phyloP scores from a whole-genome alignment of 129 eudicot genomes.

The Sambucus nigra region DNA sequence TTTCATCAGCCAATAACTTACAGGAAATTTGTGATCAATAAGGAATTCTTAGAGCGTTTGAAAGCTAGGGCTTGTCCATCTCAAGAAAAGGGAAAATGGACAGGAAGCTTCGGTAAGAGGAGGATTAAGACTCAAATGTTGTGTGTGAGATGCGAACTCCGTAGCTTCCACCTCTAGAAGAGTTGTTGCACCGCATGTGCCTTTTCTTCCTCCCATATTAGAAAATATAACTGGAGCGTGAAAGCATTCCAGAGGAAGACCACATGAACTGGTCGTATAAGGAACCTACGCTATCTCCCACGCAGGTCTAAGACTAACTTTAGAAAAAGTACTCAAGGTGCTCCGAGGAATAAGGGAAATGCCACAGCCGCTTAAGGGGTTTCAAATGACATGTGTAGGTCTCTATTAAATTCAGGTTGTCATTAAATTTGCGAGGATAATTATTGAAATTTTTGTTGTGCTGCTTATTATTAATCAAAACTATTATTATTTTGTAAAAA shows the following conservation, averaged over 20 bases:
- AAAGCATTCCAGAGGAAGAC: conserved; percentile 59
- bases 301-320: conserved; percentile 57
- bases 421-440: no score
- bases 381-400: no score
- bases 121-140: conserved; percentile 79
- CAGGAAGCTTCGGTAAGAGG: conserved; percentile 74
- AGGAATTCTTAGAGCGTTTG: no score
- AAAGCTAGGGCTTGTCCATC: no score
- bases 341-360: conserved; percentile 57
- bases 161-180: conserved; percentile 72
- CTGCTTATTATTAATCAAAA: no score
- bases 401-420: no score
- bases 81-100: conserved; percentile 61
- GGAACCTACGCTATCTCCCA: conserved; percentile 61
- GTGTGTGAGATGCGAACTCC: conserved; percentile 72
- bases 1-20: no score
- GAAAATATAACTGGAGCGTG: conserved; percentile 55
- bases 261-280: conserved; percentile 71
- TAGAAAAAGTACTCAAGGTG: conserved; percentile 70
- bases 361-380: conserved; percentile 32
- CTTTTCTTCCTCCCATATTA: conserved; percentile 63
- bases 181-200: conserved; percentile 78
- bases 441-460: no score
- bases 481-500: no score
- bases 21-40: no score